These are phyloP conservation scores for Bipolaris cookei DNA, from an alignment of 2,329 filamentous ascomycete species.

Conservation along the genomic window DNA sequence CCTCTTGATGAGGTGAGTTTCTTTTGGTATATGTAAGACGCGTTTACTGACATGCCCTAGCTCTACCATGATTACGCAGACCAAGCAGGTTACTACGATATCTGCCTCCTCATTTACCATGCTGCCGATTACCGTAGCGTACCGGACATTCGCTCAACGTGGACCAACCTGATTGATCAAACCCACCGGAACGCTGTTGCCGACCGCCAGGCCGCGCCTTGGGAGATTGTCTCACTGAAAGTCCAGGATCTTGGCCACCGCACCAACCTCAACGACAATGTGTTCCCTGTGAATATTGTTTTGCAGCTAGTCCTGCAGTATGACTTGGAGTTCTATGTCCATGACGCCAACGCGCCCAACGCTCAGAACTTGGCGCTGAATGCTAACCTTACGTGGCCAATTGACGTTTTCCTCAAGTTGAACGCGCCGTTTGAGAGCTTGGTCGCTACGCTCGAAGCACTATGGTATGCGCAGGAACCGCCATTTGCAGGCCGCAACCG, in stretches of 20 bases:
- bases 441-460: conserved; percentile 66
- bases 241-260: conserved; percentile 64
- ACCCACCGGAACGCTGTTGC: conserved; percentile 60
- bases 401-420: conserved; percentile 70
- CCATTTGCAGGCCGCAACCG: conserved; percentile 66
- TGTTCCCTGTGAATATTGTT: conserved; percentile 59
- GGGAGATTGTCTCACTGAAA: conserved; percentile 70
- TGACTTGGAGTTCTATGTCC: conserved; percentile 58
- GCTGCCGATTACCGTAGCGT: conserved; percentile 89
- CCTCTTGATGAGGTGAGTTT: conserved; percentile 74
- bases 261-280: conserved; percentile 61
- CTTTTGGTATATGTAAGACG: background rate
- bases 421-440: conserved; percentile 67
- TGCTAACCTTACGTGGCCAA: conserved; percentile 60
- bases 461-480: conserved; percentile 71
- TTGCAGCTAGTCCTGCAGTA: conserved; percentile 47
- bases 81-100: conserved; percentile 88
- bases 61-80: conserved; percentile 95
- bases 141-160: conserved; percentile 81
- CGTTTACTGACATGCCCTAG: conserved; percentile 52
- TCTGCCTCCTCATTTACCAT: conserved; percentile 91
- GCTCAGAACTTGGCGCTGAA: conserved; percentile 26
- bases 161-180: conserved; percentile 79
- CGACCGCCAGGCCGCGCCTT: conserved; percentile 62
- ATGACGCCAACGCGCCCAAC: conserved; percentile 39